phyloP scores from a whole-genome alignment of 2,329 filamentous ascomycete genomes.

The Arthrobotrys entomopaga region DNA sequence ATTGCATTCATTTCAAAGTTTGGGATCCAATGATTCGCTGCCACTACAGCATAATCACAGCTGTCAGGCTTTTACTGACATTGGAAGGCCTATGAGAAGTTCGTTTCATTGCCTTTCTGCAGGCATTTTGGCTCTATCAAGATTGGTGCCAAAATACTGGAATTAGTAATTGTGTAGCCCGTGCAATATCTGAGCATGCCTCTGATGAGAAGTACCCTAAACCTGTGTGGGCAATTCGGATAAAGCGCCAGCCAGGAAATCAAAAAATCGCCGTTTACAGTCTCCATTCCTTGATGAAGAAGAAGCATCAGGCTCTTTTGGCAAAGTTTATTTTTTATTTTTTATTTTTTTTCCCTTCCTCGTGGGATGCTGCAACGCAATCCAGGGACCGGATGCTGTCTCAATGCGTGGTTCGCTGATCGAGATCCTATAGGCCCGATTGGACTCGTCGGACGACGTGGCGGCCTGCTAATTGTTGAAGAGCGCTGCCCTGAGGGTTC shows the following conservation, averaged over 20 bases:
- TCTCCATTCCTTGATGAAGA: constrained; percentile 28
- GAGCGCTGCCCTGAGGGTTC: constrained; percentile 37
- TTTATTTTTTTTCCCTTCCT: background rate
- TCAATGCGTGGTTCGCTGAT: constrained; percentile 54
- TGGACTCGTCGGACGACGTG: constrained; percentile 47
- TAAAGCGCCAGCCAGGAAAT: constrained; percentile 36
- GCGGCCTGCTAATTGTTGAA: constrained; percentile 53
- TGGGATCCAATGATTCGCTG: constrained; percentile 52
- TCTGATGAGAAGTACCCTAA: constrained; percentile 29
- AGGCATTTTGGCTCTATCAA: constrained; percentile 44
- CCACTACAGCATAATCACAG: constrained; percentile 54
- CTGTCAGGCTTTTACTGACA: constrained; percentile 49
- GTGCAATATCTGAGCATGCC: constrained; percentile 21
- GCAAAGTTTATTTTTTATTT: no score
- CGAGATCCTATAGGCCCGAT: constrained; percentile 52
- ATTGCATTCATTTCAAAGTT: constrained; percentile 29
- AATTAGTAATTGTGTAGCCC: constrained; percentile 30
- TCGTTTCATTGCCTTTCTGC: constrained; percentile 13
- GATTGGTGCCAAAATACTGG: constrained; percentile 29
- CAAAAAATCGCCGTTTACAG: constrained; percentile 26
- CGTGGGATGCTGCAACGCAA: constrained; percentile 38
- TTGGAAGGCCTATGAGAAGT: constrained; percentile 52
- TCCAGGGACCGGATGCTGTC: constrained; percentile 51
- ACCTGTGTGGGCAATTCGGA: constrained; percentile 45
- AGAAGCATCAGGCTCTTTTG: constrained; percentile 36